Evolutionary conservation across 176 grass and related monocot genomes (phyloP).

Genomic region (Tillandsia leiboldiana): DNA sequence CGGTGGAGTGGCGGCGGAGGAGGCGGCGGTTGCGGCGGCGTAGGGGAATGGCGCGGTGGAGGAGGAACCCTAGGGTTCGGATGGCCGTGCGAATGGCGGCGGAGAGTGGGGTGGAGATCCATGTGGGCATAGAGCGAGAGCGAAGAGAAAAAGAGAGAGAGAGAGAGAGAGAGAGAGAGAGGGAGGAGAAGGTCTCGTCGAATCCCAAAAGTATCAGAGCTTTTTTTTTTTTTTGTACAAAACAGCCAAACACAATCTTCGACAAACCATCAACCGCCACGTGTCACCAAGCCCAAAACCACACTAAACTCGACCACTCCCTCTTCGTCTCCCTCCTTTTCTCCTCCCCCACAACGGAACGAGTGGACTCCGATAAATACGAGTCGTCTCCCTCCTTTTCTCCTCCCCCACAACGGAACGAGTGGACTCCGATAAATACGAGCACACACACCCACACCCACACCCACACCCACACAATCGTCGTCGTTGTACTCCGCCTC

Average conservation of each 20-base stretch:
- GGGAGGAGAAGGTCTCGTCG: neutral
- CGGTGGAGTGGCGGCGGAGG: conserved; percentile 26
- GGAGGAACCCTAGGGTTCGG: conserved; percentile 5
- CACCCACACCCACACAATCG: conserved; percentile 4
- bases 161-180: neutral
- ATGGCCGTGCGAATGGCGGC: conserved; percentile 8
- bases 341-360: conserved; percentile 5
- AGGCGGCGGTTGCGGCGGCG: conserved; percentile 1
- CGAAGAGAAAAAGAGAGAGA: neutral
- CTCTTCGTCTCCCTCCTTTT: neutral
- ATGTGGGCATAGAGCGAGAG: neutral
- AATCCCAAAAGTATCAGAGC: no score
- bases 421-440: conserved; percentile 26
- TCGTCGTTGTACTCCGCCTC: neutral
- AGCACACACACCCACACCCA: conserved; percentile 25
- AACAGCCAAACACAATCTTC: neutral
- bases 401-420: conserved; percentile 4
- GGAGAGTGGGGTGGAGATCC: conserved; percentile 1
- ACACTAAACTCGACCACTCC: no score
- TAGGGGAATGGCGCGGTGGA: conserved; percentile 3
- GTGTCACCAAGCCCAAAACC: neutral
- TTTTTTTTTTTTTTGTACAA: neutral
- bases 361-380: conserved; percentile 24
- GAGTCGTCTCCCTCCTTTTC: conserved; percentile 1
- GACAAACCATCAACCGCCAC: neutral